Evolutionary conservation across 768 basidiomycete genomes (phyloP).

Genomic region (Gloeostereum incarnatum): DNA sequence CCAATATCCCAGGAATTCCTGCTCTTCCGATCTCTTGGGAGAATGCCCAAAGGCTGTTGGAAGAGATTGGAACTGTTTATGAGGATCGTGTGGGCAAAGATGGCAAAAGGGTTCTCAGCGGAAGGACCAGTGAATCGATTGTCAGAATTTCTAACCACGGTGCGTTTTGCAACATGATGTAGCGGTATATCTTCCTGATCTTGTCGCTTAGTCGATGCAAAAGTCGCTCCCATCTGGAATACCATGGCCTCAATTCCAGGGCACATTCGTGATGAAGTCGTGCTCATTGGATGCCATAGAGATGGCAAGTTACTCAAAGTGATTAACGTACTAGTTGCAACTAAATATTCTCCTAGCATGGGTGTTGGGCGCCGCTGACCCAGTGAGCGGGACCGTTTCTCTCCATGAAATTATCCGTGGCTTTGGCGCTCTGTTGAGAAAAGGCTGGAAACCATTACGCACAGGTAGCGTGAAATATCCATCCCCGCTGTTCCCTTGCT

Average conservation of each 20-base stretch:
- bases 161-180: conserved; percentile 12
- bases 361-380: conserved; percentile 79
- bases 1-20: conserved; percentile 66
- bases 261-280: conserved; percentile 74
- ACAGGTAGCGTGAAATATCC: conserved; percentile 24
- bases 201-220: conserved; percentile 47
- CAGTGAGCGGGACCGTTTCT: conserved; percentile 71
- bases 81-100: conserved; percentile 10
- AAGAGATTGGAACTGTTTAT: conserved; percentile 37
- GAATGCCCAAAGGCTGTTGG: conserved; percentile 65
- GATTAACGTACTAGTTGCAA: background rate
- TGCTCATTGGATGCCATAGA: conserved; percentile 82
- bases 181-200: background rate
- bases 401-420: conserved; percentile 72
- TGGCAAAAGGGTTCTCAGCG: conserved; percentile 26
- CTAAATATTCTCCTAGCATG: conserved; percentile 27
- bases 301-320: conserved; percentile 52
- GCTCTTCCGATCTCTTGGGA: conserved; percentile 87
- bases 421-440: conserved; percentile 53
- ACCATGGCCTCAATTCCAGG: conserved; percentile 78
- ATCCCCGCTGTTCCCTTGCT: conserved; percentile 8
- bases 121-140: conserved; percentile 34
- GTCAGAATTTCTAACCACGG: conserved; percentile 51
- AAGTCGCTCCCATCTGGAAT: conserved; percentile 89
- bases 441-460: conserved; percentile 79